A percentile compares a stretch with the other conserved stretches of the same genome.
Evolutionary conservation across 169 alveolate species (phyloP).

Genomic region (Toxoplasma gondii): DNA sequence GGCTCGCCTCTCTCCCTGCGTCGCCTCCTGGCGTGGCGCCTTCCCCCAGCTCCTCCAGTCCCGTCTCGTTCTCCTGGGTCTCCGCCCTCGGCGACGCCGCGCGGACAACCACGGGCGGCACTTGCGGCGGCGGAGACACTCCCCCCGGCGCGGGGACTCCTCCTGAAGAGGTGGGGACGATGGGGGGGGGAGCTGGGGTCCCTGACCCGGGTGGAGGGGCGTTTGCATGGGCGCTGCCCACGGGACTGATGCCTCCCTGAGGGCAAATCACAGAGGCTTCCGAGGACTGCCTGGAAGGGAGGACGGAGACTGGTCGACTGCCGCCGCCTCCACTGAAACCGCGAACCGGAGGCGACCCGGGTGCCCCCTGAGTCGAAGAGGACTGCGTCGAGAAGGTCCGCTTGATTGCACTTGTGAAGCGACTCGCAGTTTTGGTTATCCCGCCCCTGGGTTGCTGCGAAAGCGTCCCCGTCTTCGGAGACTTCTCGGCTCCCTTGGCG

Average conservation of each 20-base stretch:
- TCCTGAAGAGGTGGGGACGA: background rate
- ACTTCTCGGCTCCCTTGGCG: background rate
- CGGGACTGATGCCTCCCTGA: background rate
- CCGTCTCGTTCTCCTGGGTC: background rate
- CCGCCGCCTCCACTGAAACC: background rate
- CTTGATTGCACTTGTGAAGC: slow-evolving; percentile 9
- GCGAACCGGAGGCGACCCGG: background rate
- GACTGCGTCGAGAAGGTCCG: slow-evolving; percentile 5
- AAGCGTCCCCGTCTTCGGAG: background rate
- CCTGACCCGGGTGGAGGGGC: background rate
- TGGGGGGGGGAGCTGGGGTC: background rate
- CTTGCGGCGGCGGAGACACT: background rate
- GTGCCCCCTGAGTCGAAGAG: background rate
- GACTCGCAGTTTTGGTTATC: background rate
- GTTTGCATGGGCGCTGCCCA: background rate
- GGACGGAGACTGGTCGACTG: background rate
- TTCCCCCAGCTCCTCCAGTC: background rate
- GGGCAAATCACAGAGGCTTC: background rate
- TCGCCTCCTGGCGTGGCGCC: background rate
- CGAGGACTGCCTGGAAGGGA: slow-evolving; percentile 26
- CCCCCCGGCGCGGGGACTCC: no score
- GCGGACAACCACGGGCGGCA: background rate
- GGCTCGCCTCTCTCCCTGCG: background rate
- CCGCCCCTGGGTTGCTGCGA: slow-evolving; percentile 10
- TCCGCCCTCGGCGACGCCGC: background rate